Conservation (phyloP, 2,329 filamentous ascomycete genomes). For the Fusarium sulawesiense region DNA sequence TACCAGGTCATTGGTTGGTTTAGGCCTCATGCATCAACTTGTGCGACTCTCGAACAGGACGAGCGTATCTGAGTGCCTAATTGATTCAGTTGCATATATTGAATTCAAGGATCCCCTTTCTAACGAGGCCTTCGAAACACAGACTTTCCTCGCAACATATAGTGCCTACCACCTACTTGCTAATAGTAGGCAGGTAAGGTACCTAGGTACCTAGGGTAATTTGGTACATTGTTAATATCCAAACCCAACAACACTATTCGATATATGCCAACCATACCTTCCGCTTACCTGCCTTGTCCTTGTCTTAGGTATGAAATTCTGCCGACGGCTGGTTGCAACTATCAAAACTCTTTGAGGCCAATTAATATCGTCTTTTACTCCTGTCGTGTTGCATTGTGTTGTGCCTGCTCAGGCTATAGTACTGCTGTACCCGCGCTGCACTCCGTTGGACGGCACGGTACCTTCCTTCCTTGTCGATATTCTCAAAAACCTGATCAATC, state of each 20-base stretch:
- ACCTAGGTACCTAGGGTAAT: no score
- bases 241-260: conserved; percentile 23
- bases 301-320: conserved; percentile 13
- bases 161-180: not conserved
- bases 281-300: conserved; percentile 13
- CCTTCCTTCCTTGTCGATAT: conserved; percentile 22
- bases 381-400: not conserved
- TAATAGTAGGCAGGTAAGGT: not conserved
- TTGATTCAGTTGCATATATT: conserved; percentile 30
- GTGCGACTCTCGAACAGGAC: conserved; percentile 15
- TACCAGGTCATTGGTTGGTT: conserved; percentile 26
- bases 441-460: not conserved
- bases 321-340: conserved; percentile 29
- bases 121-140: conserved; percentile 41
- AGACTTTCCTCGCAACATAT: conserved; percentile 29
- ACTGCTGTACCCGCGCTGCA: not conserved
- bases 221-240: conserved; percentile 2
- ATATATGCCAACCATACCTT: conserved; percentile 13
- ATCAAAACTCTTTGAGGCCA: conserved; percentile 32
- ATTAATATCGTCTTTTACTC: conserved; percentile 20
- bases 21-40: conserved; percentile 26
- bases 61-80: conserved; percentile 22
- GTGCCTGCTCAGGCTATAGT: not conserved
- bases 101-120: conserved; percentile 27
- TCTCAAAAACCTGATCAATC: conserved; percentile 6